These are phyloP conservation scores for Entomortierella beljakovae DNA, from an alignment of 192 early-diverging fungal species.

Conservation along the genomic window DNA sequence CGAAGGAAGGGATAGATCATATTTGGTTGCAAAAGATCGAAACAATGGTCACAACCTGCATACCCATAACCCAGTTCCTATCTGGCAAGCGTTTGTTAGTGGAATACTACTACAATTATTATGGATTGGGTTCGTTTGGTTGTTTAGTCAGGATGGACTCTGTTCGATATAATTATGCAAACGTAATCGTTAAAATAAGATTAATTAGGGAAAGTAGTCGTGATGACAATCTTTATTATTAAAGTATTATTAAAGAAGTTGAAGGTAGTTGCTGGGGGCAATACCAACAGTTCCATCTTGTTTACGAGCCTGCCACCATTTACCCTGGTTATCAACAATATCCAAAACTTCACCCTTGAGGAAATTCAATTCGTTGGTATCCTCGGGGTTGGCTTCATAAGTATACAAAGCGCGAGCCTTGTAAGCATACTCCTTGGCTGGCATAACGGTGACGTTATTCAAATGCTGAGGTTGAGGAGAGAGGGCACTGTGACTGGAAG, in stretches of 20 bases:
- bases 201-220: too few species aligned
- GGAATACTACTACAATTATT: conserved; percentile 25
- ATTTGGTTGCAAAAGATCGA: background rate
- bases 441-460: conserved; percentile 51
- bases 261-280: conserved; percentile 86
- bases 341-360: conserved; percentile 88
- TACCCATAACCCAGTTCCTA: background rate
- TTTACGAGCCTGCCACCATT: conserved; percentile 97
- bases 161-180: conserved; percentile 9
- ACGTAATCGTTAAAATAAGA: too few species aligned
- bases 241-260: conserved; percentile 21
- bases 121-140: conserved; percentile 31
- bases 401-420: conserved; percentile 77
- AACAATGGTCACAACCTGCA: background rate
- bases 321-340: conserved; percentile 90
- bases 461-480: conserved; percentile 16
- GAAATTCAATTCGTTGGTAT: conserved; percentile 93
- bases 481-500: conserved; percentile 1
- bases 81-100: conserved; percentile 35
- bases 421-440: conserved; percentile 61
- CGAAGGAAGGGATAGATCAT: background rate
- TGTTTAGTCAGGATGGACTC: conserved; percentile 28
- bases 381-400: conserved; percentile 90
- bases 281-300: conserved; percentile 88
- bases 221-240: background rate